Evolutionary conservation across 108 stramenopile species (phyloP).

Genomic region (Cylindrotheca fusiformis): DNA sequence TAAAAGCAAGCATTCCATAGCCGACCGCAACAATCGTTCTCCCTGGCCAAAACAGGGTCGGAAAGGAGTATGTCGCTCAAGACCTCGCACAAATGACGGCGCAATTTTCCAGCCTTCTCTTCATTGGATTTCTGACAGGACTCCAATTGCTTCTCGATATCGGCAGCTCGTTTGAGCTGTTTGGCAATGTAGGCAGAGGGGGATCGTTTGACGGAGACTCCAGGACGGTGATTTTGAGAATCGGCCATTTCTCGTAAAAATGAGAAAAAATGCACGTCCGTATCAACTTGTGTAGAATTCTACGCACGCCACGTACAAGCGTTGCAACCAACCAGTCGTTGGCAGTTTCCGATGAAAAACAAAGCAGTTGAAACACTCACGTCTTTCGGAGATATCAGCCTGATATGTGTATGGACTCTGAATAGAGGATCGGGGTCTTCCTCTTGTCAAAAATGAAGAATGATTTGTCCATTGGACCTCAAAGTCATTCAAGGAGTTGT

Average conservation of each 20-base stretch:
- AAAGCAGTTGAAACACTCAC: background rate
- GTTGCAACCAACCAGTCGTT: no score
- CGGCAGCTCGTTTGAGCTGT: background rate
- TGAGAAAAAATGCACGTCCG: no score
- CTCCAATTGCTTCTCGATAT: constrained; percentile 20
- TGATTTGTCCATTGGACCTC: background rate
- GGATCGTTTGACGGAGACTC: background rate
- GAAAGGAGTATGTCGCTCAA: constrained; percentile 61
- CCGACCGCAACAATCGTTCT: constrained; percentile 47
- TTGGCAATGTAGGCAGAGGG: background rate
- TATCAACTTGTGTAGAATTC: no score
- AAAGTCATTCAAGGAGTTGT: no score
- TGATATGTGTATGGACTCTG: background rate
- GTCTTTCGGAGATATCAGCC: background rate
- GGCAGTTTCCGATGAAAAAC: background rate
- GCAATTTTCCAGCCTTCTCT: constrained; percentile 24
- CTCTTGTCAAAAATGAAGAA: background rate
- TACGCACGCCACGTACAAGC: no score
- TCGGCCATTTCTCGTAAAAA: constrained; percentile 7
- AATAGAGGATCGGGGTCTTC: background rate
- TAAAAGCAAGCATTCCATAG: constrained; percentile 83
- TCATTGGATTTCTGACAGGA: background rate
- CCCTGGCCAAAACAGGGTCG: constrained; percentile 41
- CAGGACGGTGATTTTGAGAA: constrained; percentile 6
- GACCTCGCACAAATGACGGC: constrained; percentile 60